Evolutionary conservation across 164 flowering plant genomes (phyloP), one percentile per base, ranked within the genome.

Genomic region (Berberis thunbergii): DNA sequence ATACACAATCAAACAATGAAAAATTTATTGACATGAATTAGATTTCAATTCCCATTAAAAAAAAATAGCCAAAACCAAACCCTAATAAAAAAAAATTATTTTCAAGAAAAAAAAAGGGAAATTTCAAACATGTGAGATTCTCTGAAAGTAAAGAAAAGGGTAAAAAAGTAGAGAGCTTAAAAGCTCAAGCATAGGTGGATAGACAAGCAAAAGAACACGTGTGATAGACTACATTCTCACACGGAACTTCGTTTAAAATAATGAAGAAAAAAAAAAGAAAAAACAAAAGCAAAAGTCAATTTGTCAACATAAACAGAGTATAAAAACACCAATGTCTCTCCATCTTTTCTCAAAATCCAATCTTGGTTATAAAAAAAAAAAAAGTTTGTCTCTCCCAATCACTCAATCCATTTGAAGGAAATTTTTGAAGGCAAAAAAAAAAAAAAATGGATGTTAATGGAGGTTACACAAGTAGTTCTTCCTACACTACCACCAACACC

Each of bases 381-480:
- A 26, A 26, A 26, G 26, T 13, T 12, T n/a, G 26, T 48, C 41
- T 6, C 56, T 55, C 3, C 4, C 53, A 41, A 49, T 62, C 64
- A 49, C 41, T 41, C 56, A 40, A 1, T 41, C 60, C 45, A 46
- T 26, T 45, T 38, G 7, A 46, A 26, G 6, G 26, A 26, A 26
- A 26, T 26, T 26, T 26, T 26, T 26, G 26, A 26, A 26, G 26
- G 0, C n/a, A 26, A 26, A 45, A 38, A 55, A 39, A 39, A 13
- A 13, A n/a, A 6, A n/a, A 55, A 55, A 42, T 40, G 60, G 43
- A 74, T 61, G 64, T 45, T 45, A 64, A 48, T 62, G 69, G 64
- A 62, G 12, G 64, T 45, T 49, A 9, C 43, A 60, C 9, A 49
- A 11, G 60, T n/a, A 41, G 48, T 7, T 26, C 26, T 26, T 26